Base-by-base conservation (phyloP, 495 filamentous ascomycete genomes). In the Acidiella bohemica region DNA sequence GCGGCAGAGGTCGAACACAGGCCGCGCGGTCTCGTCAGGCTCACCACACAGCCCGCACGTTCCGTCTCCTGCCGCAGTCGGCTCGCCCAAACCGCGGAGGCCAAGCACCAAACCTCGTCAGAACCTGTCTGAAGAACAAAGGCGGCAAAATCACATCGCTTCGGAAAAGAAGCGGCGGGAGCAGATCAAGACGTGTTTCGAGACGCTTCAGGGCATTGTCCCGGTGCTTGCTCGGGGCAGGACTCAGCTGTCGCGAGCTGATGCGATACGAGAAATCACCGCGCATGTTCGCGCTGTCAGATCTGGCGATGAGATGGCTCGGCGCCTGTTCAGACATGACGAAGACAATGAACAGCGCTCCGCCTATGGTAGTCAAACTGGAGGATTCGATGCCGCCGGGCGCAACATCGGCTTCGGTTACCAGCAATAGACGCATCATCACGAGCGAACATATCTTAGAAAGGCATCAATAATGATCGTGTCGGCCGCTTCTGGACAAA, bases 111-210 rank as follows among this genome's bases (percentile, higher is more conserved):
- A 36, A 17, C 26, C 41, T 8, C 72, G 84, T 17, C 79, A 85
- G 56, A 88, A 88, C 49, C 67, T 94, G 20, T 78, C 78, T 0
- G 81, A 86, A 44, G 78, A 80, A 40, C 78, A 93, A 56, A 93
- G 90, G 61, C 66, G 84, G 28, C 75, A 75, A 45, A 92, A 93
- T 46, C 86, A 94, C 56, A 92, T 93, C 50, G 67, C 73, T 36
- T 92, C 84, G 25, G 86, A 95, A 58, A 80, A 90, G 59, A 87
- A 86, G 56, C 73, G 86, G 30, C 70, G 86, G 36, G 77, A 78
- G 22, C 61, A 80, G 16, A 92, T 93, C 50, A 72, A 80, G 51
- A 66, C 80, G 46, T 81, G 80, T 0, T 93, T 84, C 41, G 75
- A 81, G 11, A 75, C 84, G 30, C 61, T 93, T 3, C 66, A 68